Conservation (phyloP, 2,329 filamentous ascomycete genomes). For the Stagonosporopsis rhizophila region DNA sequence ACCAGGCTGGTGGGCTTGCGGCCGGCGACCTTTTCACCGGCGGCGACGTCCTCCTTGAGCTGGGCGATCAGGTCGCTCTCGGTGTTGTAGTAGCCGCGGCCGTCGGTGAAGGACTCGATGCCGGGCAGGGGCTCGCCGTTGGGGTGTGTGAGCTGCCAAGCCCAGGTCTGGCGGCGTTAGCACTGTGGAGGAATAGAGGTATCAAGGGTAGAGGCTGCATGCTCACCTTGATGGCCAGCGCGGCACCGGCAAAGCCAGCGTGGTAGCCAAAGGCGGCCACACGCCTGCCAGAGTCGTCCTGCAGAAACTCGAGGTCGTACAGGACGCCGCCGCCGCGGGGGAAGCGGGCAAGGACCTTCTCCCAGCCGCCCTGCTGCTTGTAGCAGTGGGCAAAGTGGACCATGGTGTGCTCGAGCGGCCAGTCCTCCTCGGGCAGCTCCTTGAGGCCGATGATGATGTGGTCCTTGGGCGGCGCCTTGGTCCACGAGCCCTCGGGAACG, state of each 20-base stretch:
- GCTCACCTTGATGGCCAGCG: conserved; percentile 51
- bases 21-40: conserved; percentile 71
- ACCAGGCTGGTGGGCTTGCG: conserved; percentile 77
- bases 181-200: too few relatives aligned
- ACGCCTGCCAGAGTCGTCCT: conserved; percentile 72
- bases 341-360: conserved; percentile 79
- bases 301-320: conserved; percentile 86
- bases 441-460: conserved; percentile 53
- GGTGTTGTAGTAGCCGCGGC: conserved; percentile 70
- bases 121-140: conserved; percentile 70
- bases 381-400: conserved; percentile 54
- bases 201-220: too few relatives aligned
- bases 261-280: conserved; percentile 73
- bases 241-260: conserved; percentile 56
- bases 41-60: conserved; percentile 73
- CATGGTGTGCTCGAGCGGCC: conserved; percentile 50
- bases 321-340: conserved; percentile 77
- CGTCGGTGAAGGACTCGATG: conserved; percentile 61
- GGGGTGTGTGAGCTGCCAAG: conserved; percentile 78
- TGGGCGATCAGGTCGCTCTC: conserved; percentile 75
- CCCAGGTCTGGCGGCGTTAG: conserved; percentile 69
- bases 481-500: conserved; percentile 49
- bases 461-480: conserved; percentile 47
- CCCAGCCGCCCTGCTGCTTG: conserved; percentile 65
- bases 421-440: conserved; percentile 50